phyloP scores from a whole-genome alignment of 2,329 filamentous ascomycete genomes.

The Colletotrichum eleusines region DNA sequence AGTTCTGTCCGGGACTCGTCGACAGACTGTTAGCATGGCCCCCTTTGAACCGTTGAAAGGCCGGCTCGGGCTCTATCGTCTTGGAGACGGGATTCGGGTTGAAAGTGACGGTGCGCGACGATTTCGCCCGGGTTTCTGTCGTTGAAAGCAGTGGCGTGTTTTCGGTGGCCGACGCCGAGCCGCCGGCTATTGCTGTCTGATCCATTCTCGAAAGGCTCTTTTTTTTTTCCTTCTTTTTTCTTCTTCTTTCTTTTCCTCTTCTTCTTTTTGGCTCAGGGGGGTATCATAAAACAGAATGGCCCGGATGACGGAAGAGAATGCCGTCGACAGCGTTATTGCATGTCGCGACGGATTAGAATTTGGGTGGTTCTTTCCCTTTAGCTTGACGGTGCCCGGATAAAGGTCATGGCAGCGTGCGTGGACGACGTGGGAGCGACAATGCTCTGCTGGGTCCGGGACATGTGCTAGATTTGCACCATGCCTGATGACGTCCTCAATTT shows the following conservation, averaged over 20 bases:
- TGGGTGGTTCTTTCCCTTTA: conserved; percentile 4
- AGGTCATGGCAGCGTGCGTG: conserved; percentile 35
- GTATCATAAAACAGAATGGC: conserved; percentile 30
- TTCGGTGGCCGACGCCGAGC: conserved; percentile 46
- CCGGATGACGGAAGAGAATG: background rate
- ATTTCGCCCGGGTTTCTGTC: conserved; percentile 55
- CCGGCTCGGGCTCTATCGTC: conserved; percentile 66
- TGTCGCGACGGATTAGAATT: conserved; percentile 26
- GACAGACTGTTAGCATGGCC: conserved; percentile 50
- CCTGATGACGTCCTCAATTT: conserved; percentile 42
- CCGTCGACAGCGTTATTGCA: conserved; percentile 28
- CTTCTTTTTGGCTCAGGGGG: conserved; percentile 11
- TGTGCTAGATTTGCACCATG: conserved; percentile 39
- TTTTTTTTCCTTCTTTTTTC: background rate
- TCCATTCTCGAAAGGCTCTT: conserved; percentile 39
- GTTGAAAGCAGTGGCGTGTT: conserved; percentile 52
- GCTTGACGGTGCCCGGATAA: conserved; percentile 25
- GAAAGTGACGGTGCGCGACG: conserved; percentile 79
- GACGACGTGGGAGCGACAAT: conserved; percentile 31
- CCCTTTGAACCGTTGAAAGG: conserved; percentile 46
- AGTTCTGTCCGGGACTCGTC: conserved; percentile 53
- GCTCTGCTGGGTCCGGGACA: conserved; percentile 31
- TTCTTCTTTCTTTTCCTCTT: background rate
- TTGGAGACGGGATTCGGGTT: conserved; percentile 76
- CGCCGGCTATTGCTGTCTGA: conserved; percentile 36